Evolutionary conservation across 139 green algal species (phyloP).

Genomic region (Micractinium sp.): DNA sequence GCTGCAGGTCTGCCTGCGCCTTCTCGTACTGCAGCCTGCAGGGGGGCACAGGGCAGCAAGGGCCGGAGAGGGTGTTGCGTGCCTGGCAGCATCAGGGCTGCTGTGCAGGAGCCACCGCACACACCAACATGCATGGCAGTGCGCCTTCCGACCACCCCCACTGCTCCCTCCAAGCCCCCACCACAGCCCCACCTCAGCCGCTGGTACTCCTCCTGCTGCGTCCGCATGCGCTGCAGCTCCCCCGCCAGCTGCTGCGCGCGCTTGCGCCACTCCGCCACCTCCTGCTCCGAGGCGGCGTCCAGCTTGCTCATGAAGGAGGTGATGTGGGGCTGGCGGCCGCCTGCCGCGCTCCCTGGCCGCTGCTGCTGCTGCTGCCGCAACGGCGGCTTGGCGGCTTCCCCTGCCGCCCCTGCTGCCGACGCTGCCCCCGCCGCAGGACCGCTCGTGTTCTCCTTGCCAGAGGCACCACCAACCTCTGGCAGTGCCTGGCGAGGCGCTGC

Average conservation of each 20-base stretch:
- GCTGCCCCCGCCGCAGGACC: not conserved
- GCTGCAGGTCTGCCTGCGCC: conserved; percentile 26
- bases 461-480: no score
- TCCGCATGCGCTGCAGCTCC: conserved; percentile 39
- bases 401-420: not conserved
- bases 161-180: not conserved
- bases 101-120: not conserved
- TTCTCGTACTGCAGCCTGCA: conserved; percentile 36
- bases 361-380: not conserved
- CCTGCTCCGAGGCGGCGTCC: conserved; percentile 25
- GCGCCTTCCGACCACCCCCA: not conserved
- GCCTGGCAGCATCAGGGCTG: not conserved
- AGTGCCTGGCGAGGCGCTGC: not conserved
- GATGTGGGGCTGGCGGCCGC: conserved; percentile 19
- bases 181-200: not conserved
- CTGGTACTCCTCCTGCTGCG: conserved; percentile 41
- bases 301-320: conserved; percentile 38
- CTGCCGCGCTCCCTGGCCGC: not conserved
- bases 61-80: not conserved
- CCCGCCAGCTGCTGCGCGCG: conserved; percentile 27
- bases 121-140: not conserved
- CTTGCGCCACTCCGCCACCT: conserved; percentile 31
- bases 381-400: not conserved
- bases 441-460: conserved; percentile 10
- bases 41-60: not conserved